phyloP scores from a whole-genome alignment of 2,329 filamentous ascomycete genomes.

The Sporothrix brasiliensis region DNA sequence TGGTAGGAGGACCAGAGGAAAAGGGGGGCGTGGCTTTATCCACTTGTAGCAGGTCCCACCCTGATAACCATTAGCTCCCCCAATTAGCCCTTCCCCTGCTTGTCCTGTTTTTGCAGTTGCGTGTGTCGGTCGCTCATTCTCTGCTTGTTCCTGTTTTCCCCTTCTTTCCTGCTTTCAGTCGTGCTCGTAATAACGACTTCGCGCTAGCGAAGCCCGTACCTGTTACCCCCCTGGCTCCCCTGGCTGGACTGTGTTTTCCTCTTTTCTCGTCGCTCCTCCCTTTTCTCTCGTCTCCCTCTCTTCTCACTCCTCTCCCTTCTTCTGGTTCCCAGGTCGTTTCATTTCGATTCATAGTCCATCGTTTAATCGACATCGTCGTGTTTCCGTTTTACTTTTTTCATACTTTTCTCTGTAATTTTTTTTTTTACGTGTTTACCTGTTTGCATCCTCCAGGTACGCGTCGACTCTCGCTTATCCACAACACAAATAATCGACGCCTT shows the following conservation, averaged over 20 bases:
- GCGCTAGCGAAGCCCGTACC: slow-evolving; percentile 22
- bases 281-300: slow-evolving; percentile 28
- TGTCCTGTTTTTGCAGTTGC: slow-evolving; percentile 25
- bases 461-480: slow-evolving; percentile 33
- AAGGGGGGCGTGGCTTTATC: slow-evolving; percentile 29
- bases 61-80: slow-evolving; percentile 24
- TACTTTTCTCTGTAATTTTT: slow-evolving; percentile 29
- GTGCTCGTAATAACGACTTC: slow-evolving; percentile 26
- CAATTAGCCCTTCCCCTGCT: slow-evolving; percentile 31
- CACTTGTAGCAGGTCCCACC: slow-evolving; percentile 30
- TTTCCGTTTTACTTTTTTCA: slow-evolving; percentile 29
- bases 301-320: slow-evolving; percentile 21
- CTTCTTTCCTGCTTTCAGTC: slow-evolving; percentile 29
- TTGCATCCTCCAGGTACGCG: slow-evolving; percentile 30
- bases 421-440: slow-evolving; percentile 30
- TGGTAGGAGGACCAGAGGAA: not conserved
- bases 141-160: slow-evolving; percentile 16
- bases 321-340: slow-evolving; percentile 25
- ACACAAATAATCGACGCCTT: slow-evolving; percentile 3
- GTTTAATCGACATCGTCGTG: slow-evolving; percentile 33
- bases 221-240: slow-evolving; percentile 26
- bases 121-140: slow-evolving; percentile 28
- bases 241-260: slow-evolving; percentile 24
- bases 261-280: slow-evolving; percentile 25
- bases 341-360: slow-evolving; percentile 35